Conservation (phyloP, 495 filamentous ascomycete species). For the Cudoniella acicularis region DNA sequence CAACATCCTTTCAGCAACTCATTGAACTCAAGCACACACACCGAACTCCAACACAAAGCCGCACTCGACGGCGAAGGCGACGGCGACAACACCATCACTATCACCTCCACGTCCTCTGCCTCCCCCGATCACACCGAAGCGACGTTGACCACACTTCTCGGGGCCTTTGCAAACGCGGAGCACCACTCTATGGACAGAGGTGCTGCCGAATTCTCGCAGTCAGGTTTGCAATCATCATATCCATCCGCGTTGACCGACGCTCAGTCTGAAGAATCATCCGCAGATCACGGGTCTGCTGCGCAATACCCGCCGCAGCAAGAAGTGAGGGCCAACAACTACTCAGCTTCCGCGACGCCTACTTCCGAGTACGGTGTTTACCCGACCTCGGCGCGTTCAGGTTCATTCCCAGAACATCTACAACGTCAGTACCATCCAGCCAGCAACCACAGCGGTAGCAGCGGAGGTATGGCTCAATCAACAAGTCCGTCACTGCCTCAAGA, state of each 20-base stretch:
- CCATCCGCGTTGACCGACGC: slow-evolving; percentile 63
- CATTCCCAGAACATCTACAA: slow-evolving; percentile 73
- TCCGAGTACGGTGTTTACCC: slow-evolving; percentile 85
- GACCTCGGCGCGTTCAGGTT: slow-evolving; percentile 71
- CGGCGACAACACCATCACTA: not conserved
- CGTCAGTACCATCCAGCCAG: slow-evolving; percentile 69
- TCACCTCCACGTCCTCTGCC: slow-evolving; percentile 1
- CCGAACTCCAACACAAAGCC: too few relatives aligned
- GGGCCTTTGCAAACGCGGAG: slow-evolving; percentile 26
- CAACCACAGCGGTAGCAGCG: slow-evolving; percentile 69
- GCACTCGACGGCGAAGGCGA: slow-evolving; percentile 21
- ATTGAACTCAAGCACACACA: slow-evolving; percentile 30
- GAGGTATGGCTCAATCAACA: slow-evolving; percentile 95
- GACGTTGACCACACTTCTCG: slow-evolving; percentile 31
- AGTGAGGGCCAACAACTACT: slow-evolving; percentile 65
- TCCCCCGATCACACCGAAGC: slow-evolving; percentile 30
- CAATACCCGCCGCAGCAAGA: slow-evolving; percentile 71
- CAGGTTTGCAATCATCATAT: slow-evolving; percentile 93
- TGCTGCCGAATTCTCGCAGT: slow-evolving; percentile 91
- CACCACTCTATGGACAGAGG: slow-evolving; percentile 79
- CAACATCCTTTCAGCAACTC: slow-evolving; percentile 29
- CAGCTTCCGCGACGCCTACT: slow-evolving; percentile 76
- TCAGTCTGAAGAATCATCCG: slow-evolving; percentile 74
- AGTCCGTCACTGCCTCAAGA: slow-evolving; percentile 89
- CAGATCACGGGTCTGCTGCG: slow-evolving; percentile 86